phyloP scores from a whole-genome alignment of 495 filamentous ascomycete species.

The Gamarada debralockiae region DNA sequence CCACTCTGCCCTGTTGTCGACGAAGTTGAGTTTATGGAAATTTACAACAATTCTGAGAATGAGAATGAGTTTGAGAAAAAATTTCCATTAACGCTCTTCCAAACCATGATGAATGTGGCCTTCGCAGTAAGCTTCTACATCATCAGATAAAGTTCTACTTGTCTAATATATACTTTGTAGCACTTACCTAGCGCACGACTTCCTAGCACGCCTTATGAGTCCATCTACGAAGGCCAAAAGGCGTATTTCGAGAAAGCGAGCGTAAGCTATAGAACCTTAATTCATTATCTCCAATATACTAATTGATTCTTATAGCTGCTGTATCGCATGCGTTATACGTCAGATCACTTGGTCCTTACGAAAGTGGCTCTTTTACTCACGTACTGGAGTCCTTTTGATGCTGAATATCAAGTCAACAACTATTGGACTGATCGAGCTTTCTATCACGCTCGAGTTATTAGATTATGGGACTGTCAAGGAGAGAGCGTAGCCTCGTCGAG shows the following conservation, averaged over 20 bases:
- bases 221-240: background rate
- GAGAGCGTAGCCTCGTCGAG: background rate
- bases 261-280: no score
- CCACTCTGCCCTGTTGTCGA: background rate
- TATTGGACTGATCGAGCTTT: constrained; percentile 2
- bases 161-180: background rate
- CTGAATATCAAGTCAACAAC: background rate
- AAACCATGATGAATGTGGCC: background rate
- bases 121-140: background rate
- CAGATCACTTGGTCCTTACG: background rate
- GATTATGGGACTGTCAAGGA: background rate
- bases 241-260: background rate
- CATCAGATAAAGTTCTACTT: background rate
- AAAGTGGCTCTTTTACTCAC: background rate
- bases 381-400: background rate
- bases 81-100: background rate
- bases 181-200: background rate
- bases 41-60: background rate
- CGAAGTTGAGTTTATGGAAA: background rate
- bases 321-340: background rate
- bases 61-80: background rate
- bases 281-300: no score
- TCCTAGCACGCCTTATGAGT: background rate
- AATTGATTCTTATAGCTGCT: background rate
- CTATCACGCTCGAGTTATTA: background rate